Evolutionary conservation across 2,329 filamentous ascomycete genomes (phyloP), one percentile per base, ranked within the genome.

Genomic region (Phaeophleospora eucalypticola): DNA sequence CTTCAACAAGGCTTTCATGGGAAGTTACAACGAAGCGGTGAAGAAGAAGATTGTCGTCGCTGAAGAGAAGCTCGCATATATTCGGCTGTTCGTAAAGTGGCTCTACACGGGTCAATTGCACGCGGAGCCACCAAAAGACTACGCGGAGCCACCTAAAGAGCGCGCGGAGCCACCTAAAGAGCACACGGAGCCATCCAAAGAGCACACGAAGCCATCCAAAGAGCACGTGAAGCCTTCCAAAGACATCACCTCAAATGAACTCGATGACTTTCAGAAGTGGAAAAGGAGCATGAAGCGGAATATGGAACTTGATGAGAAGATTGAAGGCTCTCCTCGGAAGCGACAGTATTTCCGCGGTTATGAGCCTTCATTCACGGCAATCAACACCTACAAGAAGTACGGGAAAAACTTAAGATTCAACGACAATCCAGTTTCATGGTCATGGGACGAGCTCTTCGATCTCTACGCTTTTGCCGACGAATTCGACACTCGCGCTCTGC

Each of bases 381-480:
- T n/a, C n/a, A n/a, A n/a, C n/a, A n/a, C n/a, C n/a, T n/a, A n/a
- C n/a, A n/a, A n/a, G n/a, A n/a, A n/a, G n/a, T n/a, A n/a, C n/a
- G n/a, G n/a, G n/a, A n/a, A n/a, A n/a, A n/a, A n/a, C n/a, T n/a
- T n/a, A n/a, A n/a, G n/a, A n/a, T n/a, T n/a, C n/a, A n/a, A n/a
- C n/a, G n/a, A 36, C 4, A 44, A 52, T 17, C 37, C 51, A 1
- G 37, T 48, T 6, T 49, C 45, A 2, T 54, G 52, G 46, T 27
- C 43, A 6, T 54, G 41, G 35, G 12, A 10, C 6, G 17, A 18
- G 14, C 32, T 54, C 4, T 48, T 52, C 35, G 43, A 47, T 20
- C 33, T 54, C 32, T 54, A 52, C 24, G 21, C 43, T 15, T 52
- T 54, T 29, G 46, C 46, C 24, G 49, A 54, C 34, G 18, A 40